Conservation (phyloP, 2,329 filamentous ascomycete species). For the Trichoderma breve region DNA sequence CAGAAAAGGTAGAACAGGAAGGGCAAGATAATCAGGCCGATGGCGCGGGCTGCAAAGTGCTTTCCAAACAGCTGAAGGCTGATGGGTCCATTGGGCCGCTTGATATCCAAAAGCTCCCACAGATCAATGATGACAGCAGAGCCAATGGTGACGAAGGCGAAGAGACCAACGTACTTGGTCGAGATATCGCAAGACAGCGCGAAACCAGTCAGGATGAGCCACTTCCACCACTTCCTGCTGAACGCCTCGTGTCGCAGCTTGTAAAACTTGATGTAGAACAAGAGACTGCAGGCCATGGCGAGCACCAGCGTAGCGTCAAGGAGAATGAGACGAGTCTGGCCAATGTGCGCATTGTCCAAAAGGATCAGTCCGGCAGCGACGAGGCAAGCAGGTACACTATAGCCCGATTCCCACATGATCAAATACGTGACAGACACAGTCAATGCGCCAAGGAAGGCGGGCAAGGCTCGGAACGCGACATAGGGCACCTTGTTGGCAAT, state of each 20-base stretch:
- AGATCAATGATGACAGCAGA: constrained; percentile 91
- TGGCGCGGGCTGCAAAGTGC: constrained; percentile 84
- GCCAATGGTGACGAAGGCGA: constrained; percentile 96
- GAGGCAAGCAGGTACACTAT: constrained; percentile 88
- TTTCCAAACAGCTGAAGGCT: constrained; percentile 76
- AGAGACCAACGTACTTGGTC: constrained; percentile 94
- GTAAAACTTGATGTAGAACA: constrained; percentile 97
- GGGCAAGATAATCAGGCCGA: constrained; percentile 83
- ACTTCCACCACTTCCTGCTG: constrained; percentile 98
- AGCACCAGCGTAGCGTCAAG: constrained; percentile 92
- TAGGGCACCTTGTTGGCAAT: constrained; percentile 96
- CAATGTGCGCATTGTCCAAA: constrained; percentile 96
- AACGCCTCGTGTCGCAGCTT: constrained; percentile 89
- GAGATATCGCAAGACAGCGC: constrained; percentile 96
- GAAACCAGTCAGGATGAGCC: constrained; percentile 93
- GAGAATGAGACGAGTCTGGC: constrained; percentile 91
- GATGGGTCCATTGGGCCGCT: constrained; percentile 77
- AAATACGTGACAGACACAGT: constrained; percentile 92
- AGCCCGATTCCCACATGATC: constrained; percentile 99
- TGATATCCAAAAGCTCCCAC: constrained; percentile 90
- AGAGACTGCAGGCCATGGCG: constrained; percentile 91
- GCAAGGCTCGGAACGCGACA: constrained; percentile 90
- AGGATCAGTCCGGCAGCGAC: constrained; percentile 83
- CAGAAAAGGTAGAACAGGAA: constrained; percentile 99
- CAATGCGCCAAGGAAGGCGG: constrained; percentile 84